A percentile compares a stretch with the other conserved stretches of the same genome.
phyloP scores from a whole-genome alignment of 768 basidiomycete species.

The Coprinellus aureogranulatus region DNA sequence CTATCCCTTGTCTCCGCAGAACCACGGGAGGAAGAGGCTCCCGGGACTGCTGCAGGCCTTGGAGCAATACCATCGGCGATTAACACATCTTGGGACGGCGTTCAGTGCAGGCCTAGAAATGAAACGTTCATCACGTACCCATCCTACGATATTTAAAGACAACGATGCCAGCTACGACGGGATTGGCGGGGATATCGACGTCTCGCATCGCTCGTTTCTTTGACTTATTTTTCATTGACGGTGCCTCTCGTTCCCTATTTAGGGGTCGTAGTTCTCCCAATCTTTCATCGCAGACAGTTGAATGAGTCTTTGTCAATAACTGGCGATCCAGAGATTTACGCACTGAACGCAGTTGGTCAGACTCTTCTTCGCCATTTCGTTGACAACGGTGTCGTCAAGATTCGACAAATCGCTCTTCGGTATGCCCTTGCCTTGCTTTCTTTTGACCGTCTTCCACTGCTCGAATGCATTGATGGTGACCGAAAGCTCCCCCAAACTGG shows the following conservation, averaged over 20 bases:
- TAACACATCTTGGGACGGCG: background rate
- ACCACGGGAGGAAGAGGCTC: background rate
- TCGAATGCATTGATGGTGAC: too few species aligned
- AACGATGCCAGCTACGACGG: background rate
- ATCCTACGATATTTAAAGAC: background rate
- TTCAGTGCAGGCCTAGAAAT: background rate
- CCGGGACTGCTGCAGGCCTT: too few species aligned
- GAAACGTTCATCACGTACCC: background rate
- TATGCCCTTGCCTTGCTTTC: too few species aligned
- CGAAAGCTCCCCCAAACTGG: too few species aligned
- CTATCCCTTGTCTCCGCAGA: background rate
- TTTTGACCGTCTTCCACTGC: too few species aligned
- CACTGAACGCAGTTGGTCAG: background rate
- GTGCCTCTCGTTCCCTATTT: background rate
- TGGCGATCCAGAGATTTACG: background rate
- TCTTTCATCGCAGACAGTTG: background rate
- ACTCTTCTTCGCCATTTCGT: background rate
- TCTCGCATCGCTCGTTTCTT: background rate
- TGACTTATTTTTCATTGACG: background rate
- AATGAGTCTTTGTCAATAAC: background rate
- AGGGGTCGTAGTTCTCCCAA: background rate
- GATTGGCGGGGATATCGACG: background rate
- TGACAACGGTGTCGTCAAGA: background rate
- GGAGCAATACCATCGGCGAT: constrained; percentile 2
- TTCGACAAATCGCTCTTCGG: too few species aligned